Conservation (phyloP, 1,139 yeast genomes). For the Geotrichum klebahnii region DNA sequence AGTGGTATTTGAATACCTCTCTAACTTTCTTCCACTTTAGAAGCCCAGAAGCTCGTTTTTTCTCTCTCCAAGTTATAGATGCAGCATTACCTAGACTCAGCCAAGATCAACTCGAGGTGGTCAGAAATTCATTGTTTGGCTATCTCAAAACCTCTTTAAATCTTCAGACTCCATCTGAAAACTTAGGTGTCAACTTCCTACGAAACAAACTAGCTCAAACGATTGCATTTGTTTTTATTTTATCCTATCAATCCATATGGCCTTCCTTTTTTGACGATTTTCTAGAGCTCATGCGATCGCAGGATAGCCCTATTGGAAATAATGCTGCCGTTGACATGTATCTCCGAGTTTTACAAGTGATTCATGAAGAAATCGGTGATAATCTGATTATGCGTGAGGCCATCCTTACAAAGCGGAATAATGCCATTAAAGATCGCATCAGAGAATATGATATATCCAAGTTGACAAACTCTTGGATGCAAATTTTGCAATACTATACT, state of each 20-base stretch:
- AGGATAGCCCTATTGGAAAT: constrained; percentile 37
- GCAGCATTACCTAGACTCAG: constrained; percentile 54
- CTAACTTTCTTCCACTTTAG: constrained; percentile 17
- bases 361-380: constrained; percentile 92
- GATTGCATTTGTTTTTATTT: constrained; percentile 64
- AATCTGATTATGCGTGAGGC: constrained; percentile 67
- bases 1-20: too few relatives aligned
- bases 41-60: constrained; percentile 52
- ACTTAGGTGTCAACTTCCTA: constrained; percentile 55
- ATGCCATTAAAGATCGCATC: constrained; percentile 71
- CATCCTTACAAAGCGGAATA: constrained; percentile 62
- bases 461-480: constrained; percentile 68
- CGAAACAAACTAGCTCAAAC: constrained; percentile 78
- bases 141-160: constrained; percentile 32
- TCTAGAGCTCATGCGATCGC: constrained; percentile 33
- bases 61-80: constrained; percentile 75
- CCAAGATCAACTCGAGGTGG: constrained; percentile 46
- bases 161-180: constrained; percentile 13
- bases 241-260: constrained; percentile 61
- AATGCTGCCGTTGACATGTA: constrained; percentile 66
- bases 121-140: constrained; percentile 49
- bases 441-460: constrained; percentile 68
- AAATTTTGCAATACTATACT: constrained; percentile 46
- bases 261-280: constrained; percentile 66
- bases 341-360: constrained; percentile 63